Conservation (phyloP, 192 early-diverging fungal species). For the Gaertneriomyces semiglobifer region DNA sequence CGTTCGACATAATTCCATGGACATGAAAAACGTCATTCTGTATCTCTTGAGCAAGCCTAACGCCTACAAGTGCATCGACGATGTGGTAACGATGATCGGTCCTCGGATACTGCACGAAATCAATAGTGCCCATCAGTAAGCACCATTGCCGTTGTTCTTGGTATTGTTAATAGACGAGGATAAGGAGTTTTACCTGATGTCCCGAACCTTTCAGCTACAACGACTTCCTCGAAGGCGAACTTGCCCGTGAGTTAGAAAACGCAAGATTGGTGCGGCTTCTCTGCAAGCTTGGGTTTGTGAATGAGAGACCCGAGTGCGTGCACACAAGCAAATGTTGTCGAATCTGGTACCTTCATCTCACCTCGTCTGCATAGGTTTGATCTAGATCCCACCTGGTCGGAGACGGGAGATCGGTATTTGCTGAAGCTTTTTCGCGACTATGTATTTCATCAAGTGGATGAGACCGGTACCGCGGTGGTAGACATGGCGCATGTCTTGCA, state of each 20-base stretch:
- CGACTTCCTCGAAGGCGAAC: slow-evolving; percentile 75
- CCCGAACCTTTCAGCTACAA: slow-evolving; percentile 53
- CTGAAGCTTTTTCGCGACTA: slow-evolving; percentile 98
- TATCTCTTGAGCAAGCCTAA: slow-evolving; percentile 74
- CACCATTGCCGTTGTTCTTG: not conserved
- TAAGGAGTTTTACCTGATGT: not conserved
- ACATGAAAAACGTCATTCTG: slow-evolving; percentile 79
- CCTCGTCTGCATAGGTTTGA: slow-evolving; percentile 57
- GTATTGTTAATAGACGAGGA: not conserved
- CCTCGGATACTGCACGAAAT: slow-evolving; percentile 73
- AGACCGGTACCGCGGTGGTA: slow-evolving; percentile 71
- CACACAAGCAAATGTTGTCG: slow-evolving; percentile 1
- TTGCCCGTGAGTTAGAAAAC: slow-evolving; percentile 86
- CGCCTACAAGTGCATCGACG: slow-evolving; percentile 71
- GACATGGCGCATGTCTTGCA: slow-evolving; percentile 91
- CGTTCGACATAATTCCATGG: slow-evolving; percentile 67
- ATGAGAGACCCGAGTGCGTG: slow-evolving; percentile 78
- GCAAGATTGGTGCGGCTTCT: slow-evolving; percentile 83
- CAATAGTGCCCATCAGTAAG: slow-evolving; percentile 67
- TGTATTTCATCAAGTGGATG: slow-evolving; percentile 93
- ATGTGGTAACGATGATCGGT: slow-evolving; percentile 73
- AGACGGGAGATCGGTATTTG: slow-evolving; percentile 97
- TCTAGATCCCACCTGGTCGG: slow-evolving; percentile 90
- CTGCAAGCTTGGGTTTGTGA: slow-evolving; percentile 90
- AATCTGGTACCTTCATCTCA: not conserved